Base-by-base conservation (phyloP, 2,329 filamentous ascomycete genomes). In the Nemania bipapillata region DNA sequence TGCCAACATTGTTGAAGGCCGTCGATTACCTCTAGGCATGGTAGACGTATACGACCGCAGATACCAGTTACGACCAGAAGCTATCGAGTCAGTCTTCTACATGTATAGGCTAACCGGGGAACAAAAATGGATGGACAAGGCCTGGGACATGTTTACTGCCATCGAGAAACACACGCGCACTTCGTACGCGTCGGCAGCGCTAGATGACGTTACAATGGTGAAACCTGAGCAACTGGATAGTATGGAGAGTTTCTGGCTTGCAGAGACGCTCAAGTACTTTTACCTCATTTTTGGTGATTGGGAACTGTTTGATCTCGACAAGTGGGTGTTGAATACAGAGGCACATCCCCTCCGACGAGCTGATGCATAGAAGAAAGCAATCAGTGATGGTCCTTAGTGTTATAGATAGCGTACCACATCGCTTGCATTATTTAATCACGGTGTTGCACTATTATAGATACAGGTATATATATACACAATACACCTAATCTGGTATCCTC, bases 71-170 rank as follows among this genome's bases (percentile, higher is more conserved):
- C 86, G 90, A 65, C 92, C 92, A 22, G 92, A 95, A 80, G 92
- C 92, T 1, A 93, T 95, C 62, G 92, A 95, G 81, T 91, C 89
- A 15, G 87, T 96, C 4, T 95, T 93, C 79, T 87, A 93, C 76
- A 87, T 95, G 83, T 93, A 91, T 78, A 87, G 91, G 65, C 83
- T 92, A 66, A 93, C 91, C 0, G 91, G 91, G 28, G 87, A 92
- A 70, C 73, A 83, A 1, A 81, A 83, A 56, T 91, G 89, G 85
- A 87, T 87, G 75, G 86, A 91, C 66, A 89, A 89, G 76, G 91
- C 90, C 1, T 93, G 91, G 91, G 82, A 83, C 63, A 93, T 94
- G 91, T 93, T 93, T 76, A 77, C 86, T 63, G 85, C 87, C 8
- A 84, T 94, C 37, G 83, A 88, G 65, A 83, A 83, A 73, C 82